A percentile compares a stretch with the other conserved stretches of the same genome.
Evolutionary conservation across 768 basidiomycete genomes (phyloP).

Genomic region (Guyanaporus albipodus): DNA sequence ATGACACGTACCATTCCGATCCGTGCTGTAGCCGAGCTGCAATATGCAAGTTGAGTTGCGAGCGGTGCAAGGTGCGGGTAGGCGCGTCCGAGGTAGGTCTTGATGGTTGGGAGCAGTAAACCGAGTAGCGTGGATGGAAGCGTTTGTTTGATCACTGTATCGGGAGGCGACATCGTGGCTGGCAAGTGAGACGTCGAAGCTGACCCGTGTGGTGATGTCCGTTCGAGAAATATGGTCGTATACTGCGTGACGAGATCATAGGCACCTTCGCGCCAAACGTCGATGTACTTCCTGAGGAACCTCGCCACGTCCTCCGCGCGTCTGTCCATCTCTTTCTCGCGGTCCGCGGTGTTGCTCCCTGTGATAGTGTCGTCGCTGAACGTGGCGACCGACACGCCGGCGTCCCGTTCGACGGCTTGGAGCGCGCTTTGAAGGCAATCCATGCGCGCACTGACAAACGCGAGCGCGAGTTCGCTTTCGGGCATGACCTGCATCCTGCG

Average conservation of each 20-base stretch:
- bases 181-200: slow-evolving; percentile 18
- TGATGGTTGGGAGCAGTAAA: slow-evolving; percentile 65
- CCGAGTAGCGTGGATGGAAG: slow-evolving; percentile 31
- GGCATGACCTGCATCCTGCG: slow-evolving; percentile 74
- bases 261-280: slow-evolving; percentile 87
- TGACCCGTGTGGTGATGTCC: slow-evolving; percentile 35
- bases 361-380: slow-evolving; percentile 12
- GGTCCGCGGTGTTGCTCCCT: slow-evolving; percentile 25
- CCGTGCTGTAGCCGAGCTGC: slow-evolving; percentile 86
- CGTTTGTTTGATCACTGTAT: slow-evolving; percentile 28
- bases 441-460: slow-evolving; percentile 75
- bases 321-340: slow-evolving; percentile 47
- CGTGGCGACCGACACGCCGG: slow-evolving; percentile 32
- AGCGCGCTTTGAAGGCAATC: slow-evolving; percentile 57
- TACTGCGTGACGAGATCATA: slow-evolving; percentile 92
- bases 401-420: slow-evolving; percentile 46
- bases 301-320: slow-evolving; percentile 70
- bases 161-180: slow-evolving; percentile 17
- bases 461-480: slow-evolving; percentile 76
- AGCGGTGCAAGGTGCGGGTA: slow-evolving; percentile 67
- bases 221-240: slow-evolving; percentile 83
- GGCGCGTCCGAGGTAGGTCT: slow-evolving; percentile 55
- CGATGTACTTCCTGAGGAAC: slow-evolving; percentile 83
- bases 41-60: slow-evolving; percentile 94
- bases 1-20: slow-evolving; percentile 61